phyloP scores from a whole-genome alignment of 192 early-diverging fungal genomes.

The Umbelopsis vinacea region DNA sequence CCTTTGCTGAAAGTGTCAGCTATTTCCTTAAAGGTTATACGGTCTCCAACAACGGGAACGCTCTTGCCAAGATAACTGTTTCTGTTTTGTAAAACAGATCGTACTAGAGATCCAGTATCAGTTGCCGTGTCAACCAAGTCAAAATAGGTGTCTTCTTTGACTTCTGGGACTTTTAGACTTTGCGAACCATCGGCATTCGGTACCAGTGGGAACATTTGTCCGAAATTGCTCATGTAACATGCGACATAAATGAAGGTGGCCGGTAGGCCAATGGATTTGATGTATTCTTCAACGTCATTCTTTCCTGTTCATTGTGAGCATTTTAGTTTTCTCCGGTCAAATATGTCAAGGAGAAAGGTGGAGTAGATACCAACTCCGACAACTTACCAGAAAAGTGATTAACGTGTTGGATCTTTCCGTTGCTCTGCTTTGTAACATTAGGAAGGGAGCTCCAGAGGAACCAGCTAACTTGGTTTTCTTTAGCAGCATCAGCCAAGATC shows the following conservation, averaged over 20 bases:
- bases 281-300: conserved; percentile 14
- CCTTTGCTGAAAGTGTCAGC: conserved; percentile 2
- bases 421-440: conserved; percentile 1
- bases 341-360: neutral
- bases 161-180: neutral
- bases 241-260: conserved; percentile 18
- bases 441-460: neutral
- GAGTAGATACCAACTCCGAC: neutral
- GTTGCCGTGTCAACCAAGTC: neutral
- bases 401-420: conserved; percentile 2
- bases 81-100: neutral
- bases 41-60: conserved; percentile 16
- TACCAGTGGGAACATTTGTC: neutral
- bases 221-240: conserved; percentile 20
- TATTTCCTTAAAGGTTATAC: neutral
- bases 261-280: neutral
- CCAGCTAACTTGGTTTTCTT: neutral
- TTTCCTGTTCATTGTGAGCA: neutral
- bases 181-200: neutral
- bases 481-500: conserved; percentile 15
- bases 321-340: neutral
- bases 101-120: neutral
- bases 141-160: conserved; percentile 1
- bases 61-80: neutral
- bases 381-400: conserved; percentile 11